Percentiles rank a stretch among this genome's conserved stretches.
Evolutionary conservation across 345 rosid genomes (phyloP).

Genomic region (Toxicodendron radicans): DNA sequence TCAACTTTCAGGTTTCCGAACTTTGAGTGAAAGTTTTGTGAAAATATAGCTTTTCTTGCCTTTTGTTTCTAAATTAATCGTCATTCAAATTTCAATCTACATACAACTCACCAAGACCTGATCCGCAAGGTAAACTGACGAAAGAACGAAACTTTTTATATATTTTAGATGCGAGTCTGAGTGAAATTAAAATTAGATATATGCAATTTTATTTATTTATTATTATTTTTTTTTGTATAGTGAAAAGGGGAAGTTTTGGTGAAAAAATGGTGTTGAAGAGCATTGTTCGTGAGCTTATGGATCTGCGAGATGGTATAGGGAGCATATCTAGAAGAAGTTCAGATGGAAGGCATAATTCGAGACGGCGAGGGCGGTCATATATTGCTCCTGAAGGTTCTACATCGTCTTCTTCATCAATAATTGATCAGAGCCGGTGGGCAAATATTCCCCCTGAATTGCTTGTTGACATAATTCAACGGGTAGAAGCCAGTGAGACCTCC

Average conservation of each 20-base stretch:
- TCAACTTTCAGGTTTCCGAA: too few relatives aligned
- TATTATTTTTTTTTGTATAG: not conserved
- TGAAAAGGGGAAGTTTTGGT: not conserved
- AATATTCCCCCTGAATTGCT: constrained; percentile 88
- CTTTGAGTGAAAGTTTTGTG: not conserved
- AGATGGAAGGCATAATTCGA: constrained; percentile 21
- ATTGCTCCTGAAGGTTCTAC: constrained; percentile 63
- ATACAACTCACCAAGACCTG: constrained; percentile 9
- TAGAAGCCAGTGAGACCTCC: constrained; percentile 51
- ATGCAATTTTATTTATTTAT: not conserved
- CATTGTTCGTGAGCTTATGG: constrained; percentile 55
- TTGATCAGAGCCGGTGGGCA: constrained; percentile 63
- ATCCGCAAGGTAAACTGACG: constrained; percentile 14
- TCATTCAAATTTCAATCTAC: not conserved
- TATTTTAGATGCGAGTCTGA: not conserved
- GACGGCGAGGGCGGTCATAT: constrained; percentile 54
- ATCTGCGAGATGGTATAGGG: constrained; percentile 39
- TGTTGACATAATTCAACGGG: constrained; percentile 56
- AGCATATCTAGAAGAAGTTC: constrained; percentile 33
- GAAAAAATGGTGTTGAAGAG: constrained; percentile 51
- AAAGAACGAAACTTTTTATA: too few relatives aligned
- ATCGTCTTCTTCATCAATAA: constrained; percentile 17
- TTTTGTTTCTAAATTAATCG: not conserved
- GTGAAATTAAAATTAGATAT: not conserved
- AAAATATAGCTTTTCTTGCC: not conserved